Evolutionary conservation across 305 asterid species (phyloP).

Genomic region (Withania somnifera): DNA sequence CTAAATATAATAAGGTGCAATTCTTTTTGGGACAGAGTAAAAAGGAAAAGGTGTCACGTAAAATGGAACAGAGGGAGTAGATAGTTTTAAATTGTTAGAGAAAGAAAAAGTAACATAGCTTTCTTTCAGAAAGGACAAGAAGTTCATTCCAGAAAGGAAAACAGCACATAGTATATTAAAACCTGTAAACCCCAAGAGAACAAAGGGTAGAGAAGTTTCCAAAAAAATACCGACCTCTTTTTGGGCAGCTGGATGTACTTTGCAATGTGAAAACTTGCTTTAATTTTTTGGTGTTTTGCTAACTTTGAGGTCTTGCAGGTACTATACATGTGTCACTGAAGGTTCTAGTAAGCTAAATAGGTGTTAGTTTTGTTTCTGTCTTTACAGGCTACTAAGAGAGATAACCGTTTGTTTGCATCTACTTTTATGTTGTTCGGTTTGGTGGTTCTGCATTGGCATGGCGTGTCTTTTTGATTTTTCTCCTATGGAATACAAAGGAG

Average conservation of each 20-base stretch:
- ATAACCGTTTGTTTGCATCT: not conserved
- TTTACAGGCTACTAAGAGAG: not conserved
- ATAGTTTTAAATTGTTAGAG: no score
- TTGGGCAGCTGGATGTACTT: not conserved
- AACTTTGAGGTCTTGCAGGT: not conserved
- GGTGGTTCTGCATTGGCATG: no score
- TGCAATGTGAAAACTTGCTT: not conserved
- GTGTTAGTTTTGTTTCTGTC: not conserved
- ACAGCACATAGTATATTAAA: not conserved
- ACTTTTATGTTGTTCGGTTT: no score
- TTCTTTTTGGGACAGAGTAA: no score
- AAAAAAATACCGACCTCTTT: not conserved
- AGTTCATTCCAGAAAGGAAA: not conserved
- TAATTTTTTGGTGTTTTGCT: not conserved
- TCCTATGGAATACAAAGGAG: no score
- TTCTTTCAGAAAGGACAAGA: no score
- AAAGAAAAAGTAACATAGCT: no score
- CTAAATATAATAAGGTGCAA: no score
- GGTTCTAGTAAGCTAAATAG: no score
- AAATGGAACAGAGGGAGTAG: no score
- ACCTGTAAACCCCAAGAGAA: not conserved
- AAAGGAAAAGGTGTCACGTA: no score
- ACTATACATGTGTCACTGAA: not conserved
- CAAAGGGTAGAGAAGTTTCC: not conserved
- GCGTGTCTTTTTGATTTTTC: no score